Evolutionary conservation across 345 rosid genomes (phyloP), one percentile per base, ranked within the genome.

Genomic region (Cardamine occulta): DNA sequence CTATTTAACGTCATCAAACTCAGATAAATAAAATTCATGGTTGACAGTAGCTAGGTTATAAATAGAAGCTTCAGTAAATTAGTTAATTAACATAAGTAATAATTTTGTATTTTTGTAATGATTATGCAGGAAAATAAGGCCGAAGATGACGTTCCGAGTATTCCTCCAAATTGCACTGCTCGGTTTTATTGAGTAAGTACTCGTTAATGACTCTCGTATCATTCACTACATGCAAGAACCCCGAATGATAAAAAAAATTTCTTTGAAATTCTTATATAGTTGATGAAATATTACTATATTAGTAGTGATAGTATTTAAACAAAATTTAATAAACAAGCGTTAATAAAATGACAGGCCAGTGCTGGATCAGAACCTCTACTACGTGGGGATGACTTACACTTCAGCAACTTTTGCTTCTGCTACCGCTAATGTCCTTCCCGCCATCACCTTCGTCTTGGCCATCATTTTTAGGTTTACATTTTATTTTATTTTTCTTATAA

Each of bases 401-500:
- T 82, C 98, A 0, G 97, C 97, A 55, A 94, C 98, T 48, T 93
- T 91, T 32, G 85, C 98, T 62, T 85, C 97, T 0, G 96, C 97
- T 17, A 80, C 85, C 0, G 77, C 81, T 74, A 94, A 90, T 73
- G 73, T 86, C 59, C 88, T 91, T 26, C 96, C 96, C 2, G 97
- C 97, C 75, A 62, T 94, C 24, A 91, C 97, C 68, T 91, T 94
- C 68, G 59, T 90, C 19, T 23, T 94, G 91, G 96, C 98, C 17
- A 77, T 94, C 45, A 82, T 87, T 78, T 90, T 91, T 89, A 87
- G 96, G 95, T 88, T 76, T 59, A 18, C 28, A 23, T 26, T 26
- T 26, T 26, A 26, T n/a, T 19, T 47, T n/a, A 12, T 35, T 14
- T 44, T 34, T 56, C 26, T 26, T 62, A n/a, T 64, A 18, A 39